Conservation (phyloP, 768 basidiomycete species). For the Russula sp. region DNA sequence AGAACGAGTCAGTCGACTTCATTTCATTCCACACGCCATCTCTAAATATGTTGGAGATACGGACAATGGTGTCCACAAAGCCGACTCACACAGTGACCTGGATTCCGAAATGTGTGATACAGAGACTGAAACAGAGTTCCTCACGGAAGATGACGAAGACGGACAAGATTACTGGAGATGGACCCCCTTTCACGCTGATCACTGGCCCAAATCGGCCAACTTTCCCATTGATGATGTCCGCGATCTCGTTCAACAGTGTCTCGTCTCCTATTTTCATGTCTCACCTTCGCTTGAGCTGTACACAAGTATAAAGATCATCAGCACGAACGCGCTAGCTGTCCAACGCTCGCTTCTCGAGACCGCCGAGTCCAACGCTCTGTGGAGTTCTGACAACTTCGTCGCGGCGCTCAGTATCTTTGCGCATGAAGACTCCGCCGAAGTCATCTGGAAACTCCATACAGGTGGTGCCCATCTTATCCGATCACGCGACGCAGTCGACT, state of each 20-base stretch:
- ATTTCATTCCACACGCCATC: constrained; percentile 15
- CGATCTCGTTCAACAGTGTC: constrained; percentile 39
- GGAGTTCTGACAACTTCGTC: constrained; percentile 46
- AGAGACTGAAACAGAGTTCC: neutral
- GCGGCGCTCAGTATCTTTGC: constrained; percentile 52
- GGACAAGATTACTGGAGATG: constrained; percentile 18
- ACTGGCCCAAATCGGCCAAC: constrained; percentile 46
- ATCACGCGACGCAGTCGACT: constrained; percentile 43
- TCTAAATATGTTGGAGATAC: constrained; percentile 1
- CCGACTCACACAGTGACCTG: neutral
- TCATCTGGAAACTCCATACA: constrained; percentile 40
- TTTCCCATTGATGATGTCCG: constrained; percentile 39
- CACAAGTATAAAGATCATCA: constrained; percentile 37
- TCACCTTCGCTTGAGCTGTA: constrained; percentile 46
- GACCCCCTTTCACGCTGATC: constrained; percentile 38
- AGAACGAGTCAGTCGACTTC: constrained; percentile 32
- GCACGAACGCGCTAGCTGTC: constrained; percentile 23
- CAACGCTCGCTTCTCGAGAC: constrained; percentile 30
- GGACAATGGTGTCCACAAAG: neutral
- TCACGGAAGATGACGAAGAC: neutral
- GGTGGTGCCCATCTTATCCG: constrained; percentile 52
- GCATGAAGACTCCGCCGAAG: constrained; percentile 31
- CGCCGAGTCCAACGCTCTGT: constrained; percentile 39
- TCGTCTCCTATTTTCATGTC: constrained; percentile 45
- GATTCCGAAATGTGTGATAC: constrained; percentile 4